Base-by-base conservation (phyloP, 208 protist genomes). In the Leptomonas pyrrhocoris region DNA sequence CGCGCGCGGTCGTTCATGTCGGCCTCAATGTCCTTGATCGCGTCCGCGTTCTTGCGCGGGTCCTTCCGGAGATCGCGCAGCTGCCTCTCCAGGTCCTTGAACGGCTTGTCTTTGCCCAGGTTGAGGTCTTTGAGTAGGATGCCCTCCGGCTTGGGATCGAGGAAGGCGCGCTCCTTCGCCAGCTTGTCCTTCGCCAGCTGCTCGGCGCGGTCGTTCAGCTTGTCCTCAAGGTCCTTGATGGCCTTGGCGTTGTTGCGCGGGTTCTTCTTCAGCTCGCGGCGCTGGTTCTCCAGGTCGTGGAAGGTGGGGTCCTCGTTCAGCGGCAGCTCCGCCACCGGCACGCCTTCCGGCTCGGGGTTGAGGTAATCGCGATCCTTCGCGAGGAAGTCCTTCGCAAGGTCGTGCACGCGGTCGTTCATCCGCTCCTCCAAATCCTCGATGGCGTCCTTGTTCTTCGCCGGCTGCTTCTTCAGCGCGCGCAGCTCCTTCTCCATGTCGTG, bases 131-230 rank as follows among this genome's bases (percentile, higher is more conserved):
- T 70, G n/a, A 92, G 53, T 27, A 86, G 85, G 48, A 95, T 72
- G 28, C 90, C 90, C 62, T 92, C 79, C 36, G 90, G 85, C 57
- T 88, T 74, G 28, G 57, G 69, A 40, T 93, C 83, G n/a, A 95
- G 81, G 75, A 84, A 95, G 49, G 73, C 71, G 67, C 90, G 82
- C 31, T 95, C 90, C 73, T 80, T 81, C 72, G 73, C 70, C 25
- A 93, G 60, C 74, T 84, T 91, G 53, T 89, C 86, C 23, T 63
- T 55, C 18, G 90, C 90, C 34, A 95, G 60, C 53, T 74, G 49
- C 12, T 90, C 77, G 5, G 77, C 86, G 31, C 82, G 86, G 31
- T 80, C 83, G 67, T 87, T 93, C 15, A 95, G 78, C 48, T 73
- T 40, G 43, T 83, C 73, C 72, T 92, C 82, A 28, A 91, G 66